Evolutionary conservation across 352 stramenopile genomes (phyloP), one percentile per base, ranked within the genome.

Genomic region (Blastocystis sp.): DNA sequence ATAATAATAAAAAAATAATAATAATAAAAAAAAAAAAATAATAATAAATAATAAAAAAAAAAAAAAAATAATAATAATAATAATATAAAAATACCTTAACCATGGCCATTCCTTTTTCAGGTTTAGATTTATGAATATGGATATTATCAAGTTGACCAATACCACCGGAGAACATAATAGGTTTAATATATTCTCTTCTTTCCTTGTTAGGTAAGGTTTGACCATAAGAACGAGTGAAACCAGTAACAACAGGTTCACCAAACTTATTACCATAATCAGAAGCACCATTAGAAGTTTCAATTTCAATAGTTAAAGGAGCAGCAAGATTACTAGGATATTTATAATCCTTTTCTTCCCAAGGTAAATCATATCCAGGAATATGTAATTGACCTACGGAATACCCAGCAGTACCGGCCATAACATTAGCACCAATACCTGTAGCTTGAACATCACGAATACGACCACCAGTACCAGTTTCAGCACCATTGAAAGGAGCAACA

Each of bases 221-320:
- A 11, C 91, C 91, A 66, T 97, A 98, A 10, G 81, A 93, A 27
- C 91, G 79, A 25, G 86, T 91, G 65, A 94, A 97, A 19, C 91
- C 91, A 49, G 85, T 77, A 33, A 99, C 82, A 4, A 99, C 88
- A n/a, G 91, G 91, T 70, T 99, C 91, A 30, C 91, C 91, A 64
- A 95, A 99, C 75, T 99, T 99, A 78, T 99, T 99, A 28, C 90
- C 91, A 70, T 98, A 99, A 74, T 99, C 91, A 5, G 84, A 94
- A 7, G 91, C 90, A 44, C 91, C 91, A 70, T 97, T 91, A 59
- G 80, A 94, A 11, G 90, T 90, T 64, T 95, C 83, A 19, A 94
- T 77, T 47, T 92, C 74, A 68, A 97, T 95, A 47, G 94, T 78
- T 21, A 91, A 75, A 6, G 90, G 88, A 43, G 75, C 71, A 2